phyloP scores from a whole-genome alignment of 139 green algal genomes.

The Tetratostichococcus sp. region DNA sequence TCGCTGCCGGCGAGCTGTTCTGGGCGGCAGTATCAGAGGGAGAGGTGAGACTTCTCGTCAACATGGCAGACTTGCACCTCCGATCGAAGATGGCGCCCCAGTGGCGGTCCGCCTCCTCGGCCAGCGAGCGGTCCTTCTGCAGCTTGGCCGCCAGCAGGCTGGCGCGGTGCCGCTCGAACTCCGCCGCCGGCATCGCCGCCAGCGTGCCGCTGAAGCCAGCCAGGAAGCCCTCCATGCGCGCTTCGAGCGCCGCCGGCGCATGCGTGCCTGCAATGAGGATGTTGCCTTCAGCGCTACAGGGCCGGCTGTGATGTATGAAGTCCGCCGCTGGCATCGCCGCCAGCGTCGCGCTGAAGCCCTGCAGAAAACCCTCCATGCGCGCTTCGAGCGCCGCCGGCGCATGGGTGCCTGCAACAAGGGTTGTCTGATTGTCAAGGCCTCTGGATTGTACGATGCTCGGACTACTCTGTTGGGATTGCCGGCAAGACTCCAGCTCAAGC shows the following conservation, averaged over 20 bases:
- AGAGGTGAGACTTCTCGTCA: background rate
- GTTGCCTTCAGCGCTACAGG: no score
- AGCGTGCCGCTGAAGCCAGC: slow-evolving; percentile 37
- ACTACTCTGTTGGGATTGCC: slow-evolving; percentile 48
- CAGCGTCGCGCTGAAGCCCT: slow-evolving; percentile 36
- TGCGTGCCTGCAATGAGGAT: slow-evolving; percentile 35
- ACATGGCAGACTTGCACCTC: slow-evolving; percentile 33
- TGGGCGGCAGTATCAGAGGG: no score
- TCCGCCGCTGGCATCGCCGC: slow-evolving; percentile 42
- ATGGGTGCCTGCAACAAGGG: slow-evolving; percentile 33
- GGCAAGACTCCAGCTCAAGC: slow-evolving; percentile 39
- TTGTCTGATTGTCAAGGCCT: no score
- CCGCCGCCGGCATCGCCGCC: slow-evolving; percentile 29
- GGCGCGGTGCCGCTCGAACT: slow-evolving; percentile 70
- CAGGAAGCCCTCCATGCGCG: slow-evolving; percentile 81
- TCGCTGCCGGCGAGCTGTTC: slow-evolving; percentile 58
- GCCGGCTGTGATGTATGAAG: no score
- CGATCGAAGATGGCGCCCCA: slow-evolving; percentile 76
- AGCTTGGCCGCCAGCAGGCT: slow-evolving; percentile 73
- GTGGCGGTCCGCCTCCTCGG: slow-evolving; percentile 69
- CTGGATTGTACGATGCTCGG: no score
- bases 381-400: slow-evolving; percentile 49
- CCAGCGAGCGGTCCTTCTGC: slow-evolving; percentile 59
- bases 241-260: slow-evolving; percentile 48
- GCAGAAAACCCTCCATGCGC: slow-evolving; percentile 81